Conservation (phyloP, 1,284 basidiomycete genomes). For the Boletus mariae region DNA sequence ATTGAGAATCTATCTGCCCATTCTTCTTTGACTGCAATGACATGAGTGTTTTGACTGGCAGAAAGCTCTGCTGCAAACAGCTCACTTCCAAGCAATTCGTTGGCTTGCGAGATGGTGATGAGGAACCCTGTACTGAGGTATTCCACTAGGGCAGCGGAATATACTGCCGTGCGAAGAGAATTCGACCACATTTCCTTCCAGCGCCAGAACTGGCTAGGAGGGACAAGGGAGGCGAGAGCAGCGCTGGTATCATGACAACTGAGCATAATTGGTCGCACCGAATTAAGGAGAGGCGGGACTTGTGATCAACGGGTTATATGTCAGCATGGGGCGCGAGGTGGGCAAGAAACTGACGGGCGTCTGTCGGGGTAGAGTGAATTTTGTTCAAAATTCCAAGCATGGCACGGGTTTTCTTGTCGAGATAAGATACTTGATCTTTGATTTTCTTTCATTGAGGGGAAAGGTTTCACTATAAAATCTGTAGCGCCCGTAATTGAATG, state of each 20-base stretch:
- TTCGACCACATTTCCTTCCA: conserved; percentile 79
- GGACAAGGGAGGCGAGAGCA: conserved; percentile 53
- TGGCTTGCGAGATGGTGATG: conserved; percentile 52
- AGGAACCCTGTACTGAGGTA: conserved; percentile 63
- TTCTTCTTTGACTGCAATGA: conserved; percentile 56
- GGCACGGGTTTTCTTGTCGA: conserved; percentile 69
- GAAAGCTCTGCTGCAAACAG: conserved; percentile 9
- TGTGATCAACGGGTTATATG: conserved; percentile 9
- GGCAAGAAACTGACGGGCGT: conserved; percentile 45
- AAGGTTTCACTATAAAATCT: conserved; percentile 18
- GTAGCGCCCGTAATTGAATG: conserved; percentile 10
- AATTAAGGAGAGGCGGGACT: conserved; percentile 62
- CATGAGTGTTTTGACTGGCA: conserved; percentile 5
- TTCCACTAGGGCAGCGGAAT: conserved; percentile 60
- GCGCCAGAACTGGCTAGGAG: conserved; percentile 73
- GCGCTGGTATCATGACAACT: conserved; percentile 53
- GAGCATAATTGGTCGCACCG: conserved; percentile 50
- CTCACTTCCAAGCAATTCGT: conserved; percentile 65
- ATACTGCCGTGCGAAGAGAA: conserved; percentile 62
- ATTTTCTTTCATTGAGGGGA: conserved; percentile 53
- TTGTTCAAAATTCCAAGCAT: conserved; percentile 67
- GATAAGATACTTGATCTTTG: conserved; percentile 64
- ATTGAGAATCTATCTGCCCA: conserved; percentile 68
- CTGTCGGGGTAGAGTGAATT: conserved; percentile 68
- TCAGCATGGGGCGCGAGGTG: conserved; percentile 4